Evolutionary conservation across 306 rosid genomes (phyloP).

Genomic region (Boehmeria nivea): DNA sequence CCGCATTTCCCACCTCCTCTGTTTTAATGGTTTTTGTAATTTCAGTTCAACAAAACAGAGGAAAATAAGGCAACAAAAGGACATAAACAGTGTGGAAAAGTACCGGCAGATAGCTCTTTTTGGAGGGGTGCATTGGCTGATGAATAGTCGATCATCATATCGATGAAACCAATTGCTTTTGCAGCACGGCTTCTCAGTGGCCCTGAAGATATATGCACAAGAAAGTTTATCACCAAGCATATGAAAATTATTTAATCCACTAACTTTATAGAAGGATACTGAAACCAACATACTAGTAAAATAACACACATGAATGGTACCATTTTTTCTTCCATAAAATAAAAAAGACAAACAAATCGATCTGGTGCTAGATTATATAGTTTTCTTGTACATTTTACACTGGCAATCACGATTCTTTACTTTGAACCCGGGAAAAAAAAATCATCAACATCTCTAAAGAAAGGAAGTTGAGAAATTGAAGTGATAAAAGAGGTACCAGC

Average conservation of each 20-base stretch:
- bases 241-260: neutral
- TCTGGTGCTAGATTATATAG: too few species aligned
- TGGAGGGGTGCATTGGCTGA: constrained; percentile 75
- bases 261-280: neutral
- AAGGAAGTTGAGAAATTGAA: too few species aligned
- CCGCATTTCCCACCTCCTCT: constrained; percentile 84
- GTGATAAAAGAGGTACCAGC: constrained; percentile 45
- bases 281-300: too few species aligned
- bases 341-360: too few species aligned
- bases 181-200: constrained; percentile 97
- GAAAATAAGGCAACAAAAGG: too few species aligned
- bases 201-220: constrained; percentile 37
- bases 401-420: too few species aligned
- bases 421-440: too few species aligned
- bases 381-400: too few species aligned
- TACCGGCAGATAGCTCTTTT: constrained; percentile 84
- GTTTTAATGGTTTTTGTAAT: constrained; percentile 27
- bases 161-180: constrained; percentile 93
- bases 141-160: constrained; percentile 90
- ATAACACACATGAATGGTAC: too few species aligned
- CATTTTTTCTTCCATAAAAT: too few species aligned
- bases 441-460: neutral
- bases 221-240: neutral
- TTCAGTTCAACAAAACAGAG: neutral
- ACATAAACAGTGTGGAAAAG: neutral